Conservation (phyloP, 495 filamentous ascomycete genomes). For the Penicillium soppii region DNA sequence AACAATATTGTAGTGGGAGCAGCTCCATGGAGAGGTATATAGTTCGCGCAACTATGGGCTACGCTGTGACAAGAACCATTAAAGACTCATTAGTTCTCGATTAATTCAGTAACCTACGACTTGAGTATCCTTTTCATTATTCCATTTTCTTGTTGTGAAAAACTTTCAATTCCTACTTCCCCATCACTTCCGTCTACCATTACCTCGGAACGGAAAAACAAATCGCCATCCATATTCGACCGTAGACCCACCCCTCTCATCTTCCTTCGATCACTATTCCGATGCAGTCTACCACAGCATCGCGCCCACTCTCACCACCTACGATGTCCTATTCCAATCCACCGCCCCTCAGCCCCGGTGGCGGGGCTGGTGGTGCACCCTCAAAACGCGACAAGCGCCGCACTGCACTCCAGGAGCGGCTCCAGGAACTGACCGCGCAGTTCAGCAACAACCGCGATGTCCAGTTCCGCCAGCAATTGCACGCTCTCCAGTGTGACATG, state of each 20-base stretch:
- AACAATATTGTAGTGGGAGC: no score
- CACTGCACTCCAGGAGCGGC: conserved; percentile 70
- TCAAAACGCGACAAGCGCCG: conserved; percentile 92
- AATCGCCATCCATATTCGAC: conserved; percentile 15
- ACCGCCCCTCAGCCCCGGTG: conserved; percentile 35
- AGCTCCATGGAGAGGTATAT: no score
- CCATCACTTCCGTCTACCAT: background rate
- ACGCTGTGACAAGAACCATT: no score
- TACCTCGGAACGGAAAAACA: conserved; percentile 27
- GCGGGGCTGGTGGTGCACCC: conserved; percentile 31
- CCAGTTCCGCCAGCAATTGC: conserved; percentile 85
- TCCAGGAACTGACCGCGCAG: conserved; percentile 67
- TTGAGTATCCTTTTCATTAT: no score
- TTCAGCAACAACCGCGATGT: conserved; percentile 79
- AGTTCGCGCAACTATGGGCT: no score
- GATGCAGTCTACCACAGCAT: conserved; percentile 35
- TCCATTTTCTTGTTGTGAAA: no score
- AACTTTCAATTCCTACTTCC: no score
- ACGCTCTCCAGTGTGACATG: conserved; percentile 86
- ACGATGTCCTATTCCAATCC: conserved; percentile 9
- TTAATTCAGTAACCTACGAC: no score
- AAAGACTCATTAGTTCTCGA: no score
- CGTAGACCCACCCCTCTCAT: conserved; percentile 7
- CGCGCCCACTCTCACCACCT: conserved; percentile 36
- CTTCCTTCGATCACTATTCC: conserved; percentile 10